Base-by-base conservation (phyloP, 345 rosid species). In the Moringa oleifera region DNA sequence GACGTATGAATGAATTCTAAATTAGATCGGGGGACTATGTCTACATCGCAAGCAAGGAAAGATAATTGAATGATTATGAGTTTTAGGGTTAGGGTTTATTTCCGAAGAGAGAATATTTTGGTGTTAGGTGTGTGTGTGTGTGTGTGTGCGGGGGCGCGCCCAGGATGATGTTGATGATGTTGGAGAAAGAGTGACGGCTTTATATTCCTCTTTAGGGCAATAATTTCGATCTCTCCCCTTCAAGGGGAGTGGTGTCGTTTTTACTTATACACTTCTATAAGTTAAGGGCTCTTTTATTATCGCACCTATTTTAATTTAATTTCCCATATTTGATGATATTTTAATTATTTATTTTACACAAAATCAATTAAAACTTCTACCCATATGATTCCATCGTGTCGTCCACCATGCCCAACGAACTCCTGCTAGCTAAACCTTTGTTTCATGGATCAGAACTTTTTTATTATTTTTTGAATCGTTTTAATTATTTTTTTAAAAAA, bases 171-270 rank as follows among this genome's bases (percentile, higher is more conserved):
- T 33, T 59, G 77, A 57, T 37, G 55, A 58, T 62, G 74, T 83
- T 75, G 76, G 76, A 61, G 67, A 68, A 79, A 66, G 86, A 75
- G 89, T 84, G 81, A 77, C 84, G 86, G 83, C 79, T 77, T 75
- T 58, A 65, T 55, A 67, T 71, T 80, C 74, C 73, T 73, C 66
- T 50, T 71, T 36, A 64, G 63, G 52, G 11, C 79, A 81, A 79
- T 81, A 25, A 77, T 82, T 74, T 22, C 11, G 37, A 33, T 33
- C 5, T 45, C 58, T 67, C 47, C 12, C 17, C 12, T 1, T 16
- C 47, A 4, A 41, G 47, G 37, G 11, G 37, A 33, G 37, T n/a
- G n/a, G n/a, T 33, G 6, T 33, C 37, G 6, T 11, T 16, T 41
- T 41, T 11, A 41, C 13, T 41, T 41, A 41, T 41, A 41, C 47